Percentiles rank a stretch among this genome's conserved stretches.
Evolutionary conservation across 345 rosid genomes (phyloP).

Genomic region (Populus euphratica): DNA sequence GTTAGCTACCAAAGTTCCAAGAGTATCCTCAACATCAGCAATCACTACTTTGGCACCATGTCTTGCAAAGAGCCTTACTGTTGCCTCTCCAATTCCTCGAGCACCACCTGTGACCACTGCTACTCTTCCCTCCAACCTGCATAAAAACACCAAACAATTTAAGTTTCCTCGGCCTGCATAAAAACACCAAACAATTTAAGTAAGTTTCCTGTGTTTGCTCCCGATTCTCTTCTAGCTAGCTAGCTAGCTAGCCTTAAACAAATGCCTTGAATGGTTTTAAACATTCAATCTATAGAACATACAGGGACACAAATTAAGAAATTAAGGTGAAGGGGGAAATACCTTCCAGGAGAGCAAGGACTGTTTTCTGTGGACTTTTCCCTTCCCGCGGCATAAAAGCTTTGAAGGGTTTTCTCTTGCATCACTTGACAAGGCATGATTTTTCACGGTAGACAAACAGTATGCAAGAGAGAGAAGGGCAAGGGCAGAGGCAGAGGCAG

Average conservation of each 20-base stretch:
- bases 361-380: slow-evolving; percentile 18
- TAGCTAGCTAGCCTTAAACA: too few relatives aligned
- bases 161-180: too few relatives aligned
- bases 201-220: too few relatives aligned
- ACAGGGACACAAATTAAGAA: neutral
- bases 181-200: neutral
- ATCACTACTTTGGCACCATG: slow-evolving; percentile 81
- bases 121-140: slow-evolving; percentile 76
- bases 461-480: neutral
- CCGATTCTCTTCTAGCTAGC: too few relatives aligned
- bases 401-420: slow-evolving; percentile 48
- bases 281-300: too few relatives aligned
- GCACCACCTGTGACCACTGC: slow-evolving; percentile 82
- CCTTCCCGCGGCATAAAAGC: slow-evolving; percentile 36
- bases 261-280: too few relatives aligned
- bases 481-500: neutral
- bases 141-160: neutral
- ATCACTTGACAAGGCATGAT: slow-evolving; percentile 53
- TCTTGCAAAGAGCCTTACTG: slow-evolving; percentile 54
- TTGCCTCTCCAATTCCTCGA: slow-evolving; percentile 76
- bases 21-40: slow-evolving; percentile 60
- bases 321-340: neutral
- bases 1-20: slow-evolving; percentile 46
- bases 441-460: neutral
- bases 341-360: slow-evolving; percentile 54